These are phyloP conservation scores for Coemansia sp. DNA, from an alignment of 192 early-diverging fungal species.

Conservation along the genomic window DNA sequence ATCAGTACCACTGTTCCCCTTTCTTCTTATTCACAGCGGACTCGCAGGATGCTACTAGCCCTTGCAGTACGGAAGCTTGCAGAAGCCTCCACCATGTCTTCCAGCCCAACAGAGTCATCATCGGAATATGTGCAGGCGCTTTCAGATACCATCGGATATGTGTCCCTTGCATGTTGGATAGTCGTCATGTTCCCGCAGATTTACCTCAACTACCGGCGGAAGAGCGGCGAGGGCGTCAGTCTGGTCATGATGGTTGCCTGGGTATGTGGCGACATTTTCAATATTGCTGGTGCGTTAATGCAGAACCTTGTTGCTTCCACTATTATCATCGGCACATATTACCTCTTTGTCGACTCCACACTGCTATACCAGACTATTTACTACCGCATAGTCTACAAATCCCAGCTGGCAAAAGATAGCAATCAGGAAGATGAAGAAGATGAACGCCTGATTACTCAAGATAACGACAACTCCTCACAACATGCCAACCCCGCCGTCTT, in stretches of 20 bases:
- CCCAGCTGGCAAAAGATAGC: slow-evolving; percentile 24
- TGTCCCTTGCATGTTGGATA: slow-evolving; percentile 76
- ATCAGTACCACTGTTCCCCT: too few species aligned
- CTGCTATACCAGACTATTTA: slow-evolving; percentile 68
- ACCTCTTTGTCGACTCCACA: slow-evolving; percentile 66
- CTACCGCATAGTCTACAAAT: slow-evolving; percentile 54
- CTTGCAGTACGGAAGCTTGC: background rate
- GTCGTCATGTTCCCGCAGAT: slow-evolving; percentile 84
- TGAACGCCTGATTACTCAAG: background rate
- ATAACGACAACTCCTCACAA: background rate
- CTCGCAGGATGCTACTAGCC: background rate
- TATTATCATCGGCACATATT: slow-evolving; percentile 70
- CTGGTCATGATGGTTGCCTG: slow-evolving; percentile 72
- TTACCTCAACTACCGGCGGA: slow-evolving; percentile 72
- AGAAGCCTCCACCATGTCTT: slow-evolving; percentile 1
- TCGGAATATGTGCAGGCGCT: slow-evolving; percentile 11
- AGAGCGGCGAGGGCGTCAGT: slow-evolving; percentile 76
- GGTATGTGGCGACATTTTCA: slow-evolving; percentile 77
- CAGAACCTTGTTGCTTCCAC: slow-evolving; percentile 71
- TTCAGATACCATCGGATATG: slow-evolving; percentile 56
- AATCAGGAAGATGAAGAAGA: background rate
- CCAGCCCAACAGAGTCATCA: background rate
- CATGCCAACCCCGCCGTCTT: background rate
- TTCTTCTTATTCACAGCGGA: too few species aligned
- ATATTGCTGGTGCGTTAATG: slow-evolving; percentile 69